These are phyloP conservation scores for Alternaria burnsii DNA, from an alignment of 2,329 filamentous ascomycete species.

Conservation along the genomic window DNA sequence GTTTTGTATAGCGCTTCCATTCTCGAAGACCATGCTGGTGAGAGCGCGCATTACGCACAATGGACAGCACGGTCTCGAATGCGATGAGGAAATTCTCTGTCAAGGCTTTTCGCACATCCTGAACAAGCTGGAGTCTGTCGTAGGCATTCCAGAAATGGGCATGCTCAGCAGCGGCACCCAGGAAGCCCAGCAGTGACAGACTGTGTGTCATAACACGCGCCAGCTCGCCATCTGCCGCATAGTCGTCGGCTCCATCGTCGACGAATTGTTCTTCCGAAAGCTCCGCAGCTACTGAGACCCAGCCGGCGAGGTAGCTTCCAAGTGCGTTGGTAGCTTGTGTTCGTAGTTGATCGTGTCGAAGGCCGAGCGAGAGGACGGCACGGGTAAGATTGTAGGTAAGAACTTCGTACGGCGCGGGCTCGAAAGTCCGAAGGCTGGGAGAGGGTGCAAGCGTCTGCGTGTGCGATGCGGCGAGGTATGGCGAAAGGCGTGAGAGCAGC, in stretches of 20 bases:
- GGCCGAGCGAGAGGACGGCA: slow-evolving; percentile 82
- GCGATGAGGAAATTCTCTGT: slow-evolving; percentile 86
- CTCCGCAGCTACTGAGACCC: slow-evolving; percentile 67
- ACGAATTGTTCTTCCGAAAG: slow-evolving; percentile 63
- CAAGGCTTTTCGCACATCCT: slow-evolving; percentile 74
- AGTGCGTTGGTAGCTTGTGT: slow-evolving; percentile 72
- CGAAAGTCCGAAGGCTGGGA: slow-evolving; percentile 81
- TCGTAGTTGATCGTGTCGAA: slow-evolving; percentile 74
- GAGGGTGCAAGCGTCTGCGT: slow-evolving; percentile 79
- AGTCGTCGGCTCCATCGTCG: slow-evolving; percentile 63
- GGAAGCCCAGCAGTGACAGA: slow-evolving; percentile 87
- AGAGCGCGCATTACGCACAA: slow-evolving; percentile 80
- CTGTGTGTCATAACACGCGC: slow-evolving; percentile 77
- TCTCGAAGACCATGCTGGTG: slow-evolving; percentile 74
- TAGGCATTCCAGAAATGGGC: slow-evolving; percentile 81
- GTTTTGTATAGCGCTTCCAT: slow-evolving; percentile 86
- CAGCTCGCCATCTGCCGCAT: slow-evolving; percentile 59
- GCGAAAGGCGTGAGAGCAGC: slow-evolving; percentile 79
- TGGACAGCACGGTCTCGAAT: slow-evolving; percentile 89
- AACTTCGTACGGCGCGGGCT: slow-evolving; percentile 88
- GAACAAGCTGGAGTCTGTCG: slow-evolving; percentile 77
- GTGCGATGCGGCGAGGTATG: slow-evolving; percentile 87
- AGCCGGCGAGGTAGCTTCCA: slow-evolving; percentile 75
- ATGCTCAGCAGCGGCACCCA: slow-evolving; percentile 81
- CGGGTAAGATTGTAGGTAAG: slow-evolving; percentile 80